These are phyloP conservation scores for Diaporthe vexans DNA, from an alignment of 2,329 filamentous ascomycete species.

Conservation along the genomic window DNA sequence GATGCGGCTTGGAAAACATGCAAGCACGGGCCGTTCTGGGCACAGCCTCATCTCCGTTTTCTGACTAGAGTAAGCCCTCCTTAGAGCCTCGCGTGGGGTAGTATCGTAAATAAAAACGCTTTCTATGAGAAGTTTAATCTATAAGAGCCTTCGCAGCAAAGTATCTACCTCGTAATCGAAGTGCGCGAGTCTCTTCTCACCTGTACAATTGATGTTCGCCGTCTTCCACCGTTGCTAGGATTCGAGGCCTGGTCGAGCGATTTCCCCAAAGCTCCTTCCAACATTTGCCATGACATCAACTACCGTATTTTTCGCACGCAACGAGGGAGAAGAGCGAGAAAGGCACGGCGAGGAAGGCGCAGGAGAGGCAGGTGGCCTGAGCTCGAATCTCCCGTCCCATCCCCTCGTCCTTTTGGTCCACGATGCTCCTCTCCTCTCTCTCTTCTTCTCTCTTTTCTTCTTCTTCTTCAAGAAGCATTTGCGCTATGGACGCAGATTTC, in stretches of 20 bases:
- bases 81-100: not conserved
- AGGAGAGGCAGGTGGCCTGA: not conserved
- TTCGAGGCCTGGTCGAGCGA: not conserved
- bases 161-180: not conserved
- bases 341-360: not conserved
- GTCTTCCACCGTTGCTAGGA: not conserved
- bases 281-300: not conserved
- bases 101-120: not conserved
- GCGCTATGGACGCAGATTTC: conserved; percentile 11
- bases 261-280: not conserved
- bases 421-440: not conserved
- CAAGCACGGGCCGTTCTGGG: not conserved
- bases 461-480: conserved; percentile 22
- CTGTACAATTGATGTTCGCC: not conserved
- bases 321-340: not conserved
- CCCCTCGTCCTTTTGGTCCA: not conserved
- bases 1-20: not conserved
- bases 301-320: not conserved
- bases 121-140: not conserved
- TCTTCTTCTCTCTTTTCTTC: not conserved
- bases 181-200: not conserved
- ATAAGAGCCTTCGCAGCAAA: not conserved
- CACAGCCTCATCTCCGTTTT: not conserved
- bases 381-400: not conserved
- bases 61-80: not conserved